Evolutionary conservation across 1,139 yeast genomes (phyloP), one percentile per base, ranked within the genome.

Genomic region (Diutina pseudorugosa): DNA sequence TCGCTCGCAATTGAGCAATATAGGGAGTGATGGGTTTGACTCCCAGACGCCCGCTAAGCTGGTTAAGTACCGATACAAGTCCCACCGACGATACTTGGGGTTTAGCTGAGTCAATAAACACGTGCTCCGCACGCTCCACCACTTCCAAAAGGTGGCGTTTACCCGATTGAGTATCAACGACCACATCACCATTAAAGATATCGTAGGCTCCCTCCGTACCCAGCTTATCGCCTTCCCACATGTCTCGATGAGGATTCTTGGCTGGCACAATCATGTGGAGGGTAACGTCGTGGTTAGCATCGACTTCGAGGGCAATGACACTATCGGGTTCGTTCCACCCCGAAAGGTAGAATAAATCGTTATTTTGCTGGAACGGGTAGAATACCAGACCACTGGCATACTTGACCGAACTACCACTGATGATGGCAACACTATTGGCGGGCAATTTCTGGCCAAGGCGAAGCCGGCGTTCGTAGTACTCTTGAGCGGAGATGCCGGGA

Each of bases 321-420:
- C 95, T 81, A 57, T 86, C 84, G 1, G 98, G 97, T 64, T 93
- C 98, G 55, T 87, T 75, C 86, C 96, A 91, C 8, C 98, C 98
- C 0, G 95, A 84, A 57, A 93, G 66, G 65, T 93, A 93, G 65
- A 70, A 90, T 41, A 94, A 72, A 64, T 93, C 91, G 53, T 88
- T 94, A 61, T 90, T 85, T 66, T 93, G 99, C 61, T 91, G 95
- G 63, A 94, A 94, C 52, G 85, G 86, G 63, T 90, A 82, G 61
- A 93, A 93, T 1, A 93, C 98, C 12, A 93, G 80, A 1, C 96
- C 96, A 0, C 96, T 83, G 14, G 95, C 88, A 66, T 73, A 88
- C 63, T 88, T 85, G 8, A 84, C 73, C 43, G 77, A 73, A 60
- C 80, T 79, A 0, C 98, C 96, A 1, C 85, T 80, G 3, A 91